A percentile compares a stretch with the other conserved stretches of the same genome.
Conservation (phyloP, 371 early-diverging fungal species). For the Rhizopus microsporus region DNA sequence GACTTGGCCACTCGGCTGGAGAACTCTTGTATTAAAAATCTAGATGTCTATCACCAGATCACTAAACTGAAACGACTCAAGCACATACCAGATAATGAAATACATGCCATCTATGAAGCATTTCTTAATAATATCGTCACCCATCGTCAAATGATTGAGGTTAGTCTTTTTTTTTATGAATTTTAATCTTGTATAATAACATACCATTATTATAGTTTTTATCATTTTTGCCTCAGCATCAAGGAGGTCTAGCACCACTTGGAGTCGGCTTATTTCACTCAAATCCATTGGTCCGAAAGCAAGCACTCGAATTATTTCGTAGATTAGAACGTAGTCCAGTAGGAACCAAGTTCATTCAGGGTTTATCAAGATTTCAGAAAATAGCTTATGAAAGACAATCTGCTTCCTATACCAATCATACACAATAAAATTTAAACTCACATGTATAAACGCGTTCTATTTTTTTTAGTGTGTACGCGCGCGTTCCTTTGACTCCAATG, state of each 20-base stretch:
- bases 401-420: slow-evolving; percentile 3
- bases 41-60: slow-evolving; percentile 75
- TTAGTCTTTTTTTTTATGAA: slow-evolving; percentile 21
- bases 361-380: slow-evolving; percentile 45
- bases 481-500: slow-evolving; percentile 2
- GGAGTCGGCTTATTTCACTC: slow-evolving; percentile 84
- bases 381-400: slow-evolving; percentile 45
- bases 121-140: slow-evolving; percentile 63
- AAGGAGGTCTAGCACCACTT: slow-evolving; percentile 82
- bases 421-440: too few species aligned
- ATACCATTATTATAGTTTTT: slow-evolving; percentile 58
- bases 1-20: slow-evolving; percentile 66
- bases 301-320: slow-evolving; percentile 69
- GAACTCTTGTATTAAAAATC: slow-evolving; percentile 55
- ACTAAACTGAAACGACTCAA: slow-evolving; percentile 59
- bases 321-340: slow-evolving; percentile 67
- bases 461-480: too few species aligned
- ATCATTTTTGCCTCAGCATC: slow-evolving; percentile 76
- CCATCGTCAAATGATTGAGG: slow-evolving; percentile 83
- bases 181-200: not conserved
- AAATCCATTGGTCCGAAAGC: slow-evolving; percentile 55
- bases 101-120: slow-evolving; percentile 66
- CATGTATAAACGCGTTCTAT: too few species aligned
- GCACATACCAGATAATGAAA: slow-evolving; percentile 65
- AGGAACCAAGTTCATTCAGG: slow-evolving; percentile 43